Base-by-base conservation (phyloP, 2,329 filamentous ascomycete species). In the Mycogone perniciosa region DNA sequence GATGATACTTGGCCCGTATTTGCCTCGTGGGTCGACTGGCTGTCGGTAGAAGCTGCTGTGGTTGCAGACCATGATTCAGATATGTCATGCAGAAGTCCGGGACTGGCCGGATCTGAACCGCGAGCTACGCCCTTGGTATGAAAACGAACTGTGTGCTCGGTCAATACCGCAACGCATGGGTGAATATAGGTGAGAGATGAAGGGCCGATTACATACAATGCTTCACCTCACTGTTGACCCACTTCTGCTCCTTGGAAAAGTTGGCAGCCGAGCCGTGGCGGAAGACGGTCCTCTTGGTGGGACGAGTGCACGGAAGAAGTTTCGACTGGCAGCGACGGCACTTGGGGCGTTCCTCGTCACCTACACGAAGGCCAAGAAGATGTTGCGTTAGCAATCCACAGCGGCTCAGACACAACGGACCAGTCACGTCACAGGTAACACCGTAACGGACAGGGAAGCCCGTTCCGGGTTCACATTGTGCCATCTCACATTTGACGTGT, bases 331-430 rank as follows among this genome's bases (percentile, higher is more conserved):
- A 71, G 3, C 67, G 59, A 10, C 64, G 60, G 46, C 69, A 71
- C 38, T 56, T 62, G 2, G 69, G 69, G 2, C 61, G 62, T n/a
- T 63, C 62, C 48, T 71, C 68, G 39, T 71, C 69, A 39, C 69
- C 67, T 71, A 41, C 13, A 20, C 6, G 20, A 13, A 11, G 35
- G 20, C 6, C 6, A 40, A 11, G 5, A 20, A 37, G 39, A 13
- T 11, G 13, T 33, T 11, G 42, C 38, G 49, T 50, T 13, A 56
- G 54, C 30, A 45, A 40, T 7, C 5, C 29, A 9, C 20, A 10
- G 39, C 10, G 34, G 13, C 5, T 34, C 6, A 26, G 13, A 31
- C 9, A 44, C 8, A 29, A 7, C 31, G 33, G 10, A 38, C 38
- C 3, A 9, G 27, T 10, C 30, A 27, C 9, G 10, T 11, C 44